Evolutionary conservation across 306 rosid genomes (phyloP).

Genomic region (Astragalus glycyphyllos): DNA sequence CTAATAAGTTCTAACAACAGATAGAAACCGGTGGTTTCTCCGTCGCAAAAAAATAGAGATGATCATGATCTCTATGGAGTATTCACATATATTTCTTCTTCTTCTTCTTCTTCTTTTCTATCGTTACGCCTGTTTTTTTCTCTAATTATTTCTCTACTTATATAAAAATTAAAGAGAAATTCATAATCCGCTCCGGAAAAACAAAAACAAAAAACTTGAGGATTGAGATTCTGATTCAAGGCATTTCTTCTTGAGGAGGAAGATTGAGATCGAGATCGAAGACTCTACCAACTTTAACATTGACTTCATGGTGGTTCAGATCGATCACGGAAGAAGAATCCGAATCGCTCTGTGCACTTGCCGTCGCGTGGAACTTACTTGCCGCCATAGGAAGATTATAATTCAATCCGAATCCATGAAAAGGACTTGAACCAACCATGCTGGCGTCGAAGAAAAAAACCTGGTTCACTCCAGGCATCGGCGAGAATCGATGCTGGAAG

Average conservation of each 20-base stretch:
- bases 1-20: conserved; percentile 45
- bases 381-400: conserved; percentile 6
- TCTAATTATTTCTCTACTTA: not conserved
- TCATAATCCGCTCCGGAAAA: conserved; percentile 31
- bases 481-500: conserved; percentile 52
- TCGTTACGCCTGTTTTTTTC: conserved; percentile 12
- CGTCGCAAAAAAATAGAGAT: conserved; percentile 57
- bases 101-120: not conserved
- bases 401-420: conserved; percentile 41
- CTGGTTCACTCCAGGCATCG: conserved; percentile 47
- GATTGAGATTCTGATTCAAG: conserved; percentile 21
- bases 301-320: conserved; percentile 49
- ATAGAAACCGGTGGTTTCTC: conserved; percentile 45
- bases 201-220: not conserved
- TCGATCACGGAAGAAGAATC: conserved; percentile 75
- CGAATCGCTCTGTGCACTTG: conserved; percentile 59
- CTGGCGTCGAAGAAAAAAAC: conserved; percentile 59
- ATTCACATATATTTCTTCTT: conserved; percentile 44
- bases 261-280: conserved; percentile 65
- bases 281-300: conserved; percentile 8
- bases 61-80: conserved; percentile 34
- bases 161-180: conserved; percentile 39
- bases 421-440: conserved; percentile 39
- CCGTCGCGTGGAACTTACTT: conserved; percentile 38
- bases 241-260: conserved; percentile 57